These are phyloP conservation scores for Trichoderma sp. DNA, from an alignment of 2,329 filamentous ascomycete genomes.

Conservation along the genomic window DNA sequence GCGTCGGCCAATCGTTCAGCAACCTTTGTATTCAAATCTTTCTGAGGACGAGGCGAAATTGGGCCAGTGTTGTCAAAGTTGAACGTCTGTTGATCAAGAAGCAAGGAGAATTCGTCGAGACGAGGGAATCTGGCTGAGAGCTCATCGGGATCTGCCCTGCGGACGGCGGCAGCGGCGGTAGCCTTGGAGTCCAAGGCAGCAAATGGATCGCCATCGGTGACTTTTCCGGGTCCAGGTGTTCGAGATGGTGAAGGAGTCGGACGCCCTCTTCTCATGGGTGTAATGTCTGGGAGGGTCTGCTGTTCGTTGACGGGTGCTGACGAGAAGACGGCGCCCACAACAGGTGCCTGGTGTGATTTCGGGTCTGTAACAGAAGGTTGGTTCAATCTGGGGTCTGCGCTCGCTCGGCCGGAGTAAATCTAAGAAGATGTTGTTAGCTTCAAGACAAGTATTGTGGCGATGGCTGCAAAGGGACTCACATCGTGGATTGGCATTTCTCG, in stretches of 20 bases:
- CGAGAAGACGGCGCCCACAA: conserved; percentile 78
- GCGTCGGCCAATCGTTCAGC: conserved; percentile 79
- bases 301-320: conserved; percentile 65
- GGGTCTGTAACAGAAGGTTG: conserved; percentile 27
- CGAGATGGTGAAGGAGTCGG: conserved; percentile 41
- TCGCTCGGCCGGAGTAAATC: conserved; percentile 68
- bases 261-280: conserved; percentile 89
- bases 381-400: conserved; percentile 52
- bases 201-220: conserved; percentile 78
- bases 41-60: conserved; percentile 47
- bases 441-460: background rate
- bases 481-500: conserved; percentile 85
- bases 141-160: conserved; percentile 65
- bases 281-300: conserved; percentile 78
- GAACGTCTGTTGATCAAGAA: conserved; percentile 86
- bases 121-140: conserved; percentile 83
- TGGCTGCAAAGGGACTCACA: conserved; percentile 51
- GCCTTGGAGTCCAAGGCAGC: conserved; percentile 73
- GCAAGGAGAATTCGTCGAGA: conserved; percentile 85
- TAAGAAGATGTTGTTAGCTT: conserved; percentile 33
- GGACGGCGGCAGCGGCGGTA: conserved; percentile 26
- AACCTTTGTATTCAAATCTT: conserved; percentile 60
- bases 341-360: conserved; percentile 53
- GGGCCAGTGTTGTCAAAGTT: conserved; percentile 52
- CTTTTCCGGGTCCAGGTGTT: conserved; percentile 35